phyloP scores from a whole-genome alignment of 768 basidiomycete species.

The Pleurotus giganteus region DNA sequence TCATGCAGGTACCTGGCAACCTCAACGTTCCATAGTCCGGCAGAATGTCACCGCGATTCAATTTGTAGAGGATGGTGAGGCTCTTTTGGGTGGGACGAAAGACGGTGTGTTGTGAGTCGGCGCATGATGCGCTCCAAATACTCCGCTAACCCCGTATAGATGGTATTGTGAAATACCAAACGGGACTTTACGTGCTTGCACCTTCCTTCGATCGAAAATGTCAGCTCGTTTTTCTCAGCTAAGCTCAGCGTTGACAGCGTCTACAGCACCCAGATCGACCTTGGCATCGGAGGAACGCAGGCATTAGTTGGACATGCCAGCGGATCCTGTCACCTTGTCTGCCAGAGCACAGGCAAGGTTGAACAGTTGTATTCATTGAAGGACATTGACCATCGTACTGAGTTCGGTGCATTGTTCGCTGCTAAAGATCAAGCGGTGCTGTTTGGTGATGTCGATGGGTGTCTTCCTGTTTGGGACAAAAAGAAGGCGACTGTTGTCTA shows the following conservation, averaged over 20 bases:
- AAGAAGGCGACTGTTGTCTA: slow-evolving; percentile 50
- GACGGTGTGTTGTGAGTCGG: slow-evolving; percentile 63
- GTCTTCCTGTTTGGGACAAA: slow-evolving; percentile 62
- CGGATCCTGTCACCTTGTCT: slow-evolving; percentile 50
- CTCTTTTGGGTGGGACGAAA: slow-evolving; percentile 64
- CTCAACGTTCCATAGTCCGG: slow-evolving; percentile 61
- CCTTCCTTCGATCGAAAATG: slow-evolving; percentile 61
- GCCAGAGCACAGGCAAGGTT: slow-evolving; percentile 47
- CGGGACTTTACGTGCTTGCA: slow-evolving; percentile 58
- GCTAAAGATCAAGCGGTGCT: slow-evolving; percentile 51
- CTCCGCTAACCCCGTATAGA: slow-evolving; percentile 28
- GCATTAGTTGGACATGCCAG: slow-evolving; percentile 52
- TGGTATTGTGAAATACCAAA: slow-evolving; percentile 72
- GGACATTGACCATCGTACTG: slow-evolving; percentile 34
- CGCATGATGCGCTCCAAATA: background rate
- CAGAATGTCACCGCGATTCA: slow-evolving; percentile 63
- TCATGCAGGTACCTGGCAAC: slow-evolving; percentile 55
- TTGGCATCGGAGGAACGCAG: slow-evolving; percentile 46
- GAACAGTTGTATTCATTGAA: slow-evolving; percentile 50
- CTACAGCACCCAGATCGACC: slow-evolving; percentile 35
- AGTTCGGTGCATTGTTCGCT: slow-evolving; percentile 54
- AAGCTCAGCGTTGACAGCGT: background rate
- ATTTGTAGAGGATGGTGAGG: slow-evolving; percentile 63
- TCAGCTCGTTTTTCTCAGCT: slow-evolving; percentile 27
- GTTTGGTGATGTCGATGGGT: slow-evolving; percentile 54